Base-by-base conservation (phyloP, 1,284 basidiomycete species). In the Cystobasidium pallidum region DNA sequence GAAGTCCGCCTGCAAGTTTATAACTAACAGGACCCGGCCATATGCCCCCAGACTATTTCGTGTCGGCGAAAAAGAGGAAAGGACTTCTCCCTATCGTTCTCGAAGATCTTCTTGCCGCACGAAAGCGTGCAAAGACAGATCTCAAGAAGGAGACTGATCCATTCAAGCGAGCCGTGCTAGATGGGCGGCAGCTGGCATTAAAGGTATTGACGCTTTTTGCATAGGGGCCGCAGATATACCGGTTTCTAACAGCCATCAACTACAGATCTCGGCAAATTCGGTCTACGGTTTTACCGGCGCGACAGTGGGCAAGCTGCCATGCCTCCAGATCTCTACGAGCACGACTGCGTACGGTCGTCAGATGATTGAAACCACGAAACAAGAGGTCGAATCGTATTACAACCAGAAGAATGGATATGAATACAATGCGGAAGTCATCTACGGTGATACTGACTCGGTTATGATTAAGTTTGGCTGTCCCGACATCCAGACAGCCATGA, bases 261-360 rank as follows among this genome's bases (percentile, higher is more conserved):
- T 10, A 41, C 75, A 95, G 92, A 91, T 97, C 81, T 92, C 90
- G 80, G 94, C 94, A 39, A 98, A 97, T 81, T 98, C 94, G 0
- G 94, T 98, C 21, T 97, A 98, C 77, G 94, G 94, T 34, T 97
- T 98, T 80, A 96, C 94, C 2, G 94, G 94, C 61, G 94, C 94
- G 0, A 97, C 94, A 0, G 86, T 96, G 75, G 94, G 94, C 58
- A 96, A 96, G 81, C 83, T 98, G 13, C 92, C 94, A 0, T 98
- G 94, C 83, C 83, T 97, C 49, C 83, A 91, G 2, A 97, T 98
- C 76, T 96, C 94, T 17, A 95, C 94, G 0, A 94, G 91, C 81
- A 86, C 88, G 45, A 97, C 94, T 0, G 87, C 94, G 0, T 97
- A 94, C 81, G 94, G 94, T 77, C 91, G 94, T 68, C 90, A 95